Conservation (phyloP, 2,329 filamentous ascomycete genomes). For the Ceratocystis albifundus region DNA sequence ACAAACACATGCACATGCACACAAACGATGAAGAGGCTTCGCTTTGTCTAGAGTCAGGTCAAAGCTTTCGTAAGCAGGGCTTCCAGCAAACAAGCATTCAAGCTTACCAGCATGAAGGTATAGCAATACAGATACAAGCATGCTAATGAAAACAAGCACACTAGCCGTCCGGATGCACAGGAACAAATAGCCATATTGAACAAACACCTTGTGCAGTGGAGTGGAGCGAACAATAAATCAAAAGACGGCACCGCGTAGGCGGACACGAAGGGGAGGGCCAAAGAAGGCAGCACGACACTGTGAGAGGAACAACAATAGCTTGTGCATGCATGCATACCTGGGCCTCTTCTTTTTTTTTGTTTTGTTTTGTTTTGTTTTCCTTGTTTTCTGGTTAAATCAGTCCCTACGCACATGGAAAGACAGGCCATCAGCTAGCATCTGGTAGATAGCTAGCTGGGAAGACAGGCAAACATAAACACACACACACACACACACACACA, state of each 20-base stretch:
- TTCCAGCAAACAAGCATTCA: not conserved
- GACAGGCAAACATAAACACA: not conserved
- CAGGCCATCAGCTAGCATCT: too few species aligned
- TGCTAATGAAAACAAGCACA: not conserved
- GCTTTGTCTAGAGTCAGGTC: too few species aligned
- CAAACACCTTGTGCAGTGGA: not conserved
- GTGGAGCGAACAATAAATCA: not conserved
- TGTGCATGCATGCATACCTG: too few species aligned
- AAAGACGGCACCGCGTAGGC: not conserved
- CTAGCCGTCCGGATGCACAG: conserved; percentile 7
- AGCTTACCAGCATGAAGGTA: not conserved
- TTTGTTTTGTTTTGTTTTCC: not conserved
- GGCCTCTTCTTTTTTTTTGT: not conserved
- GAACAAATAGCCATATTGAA: conserved; percentile 6
- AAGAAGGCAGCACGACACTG: not conserved
- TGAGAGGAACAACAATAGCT: not conserved
- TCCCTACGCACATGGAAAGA: too few species aligned
- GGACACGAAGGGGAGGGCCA: not conserved
- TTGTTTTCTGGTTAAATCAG: not conserved
- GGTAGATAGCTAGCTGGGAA: too few species aligned
- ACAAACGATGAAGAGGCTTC: too few species aligned
- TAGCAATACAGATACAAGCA: not conserved
- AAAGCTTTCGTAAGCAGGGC: too few species aligned
- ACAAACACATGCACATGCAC: too few species aligned
- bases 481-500: too few species aligned